Conservation (phyloP, 2,329 filamentous ascomycete species). For the Seiridium unicorne region DNA sequence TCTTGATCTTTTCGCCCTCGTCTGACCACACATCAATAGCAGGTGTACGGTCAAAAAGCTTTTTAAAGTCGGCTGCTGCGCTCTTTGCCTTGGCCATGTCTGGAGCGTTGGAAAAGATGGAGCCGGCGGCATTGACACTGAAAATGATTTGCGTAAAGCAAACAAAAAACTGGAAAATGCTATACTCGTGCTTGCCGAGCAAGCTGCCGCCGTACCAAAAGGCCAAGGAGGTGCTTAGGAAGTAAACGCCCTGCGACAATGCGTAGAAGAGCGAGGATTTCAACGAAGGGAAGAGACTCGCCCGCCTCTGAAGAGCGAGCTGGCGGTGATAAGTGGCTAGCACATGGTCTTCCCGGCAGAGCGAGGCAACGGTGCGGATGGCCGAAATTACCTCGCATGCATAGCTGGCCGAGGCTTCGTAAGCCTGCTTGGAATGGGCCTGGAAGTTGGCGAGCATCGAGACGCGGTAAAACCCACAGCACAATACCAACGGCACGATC, state of each 20-base stretch:
- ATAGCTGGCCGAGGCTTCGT: constrained; percentile 77
- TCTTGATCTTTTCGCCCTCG: constrained; percentile 61
- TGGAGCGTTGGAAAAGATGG: constrained; percentile 83
- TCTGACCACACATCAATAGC: constrained; percentile 77
- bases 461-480: constrained; percentile 82
- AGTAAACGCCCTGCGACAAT: constrained; percentile 76
- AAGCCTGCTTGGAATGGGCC: constrained; percentile 73
- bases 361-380: constrained; percentile 87
- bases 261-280: constrained; percentile 79
- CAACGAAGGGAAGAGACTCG: constrained; percentile 69
- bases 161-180: constrained; percentile 85
- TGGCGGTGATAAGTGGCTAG: constrained; percentile 62
- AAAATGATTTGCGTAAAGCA: constrained; percentile 87
- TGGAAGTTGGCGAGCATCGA: constrained; percentile 78
- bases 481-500: constrained; percentile 73
- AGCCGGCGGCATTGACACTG: constrained; percentile 86
- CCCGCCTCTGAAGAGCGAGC: constrained; percentile 64
- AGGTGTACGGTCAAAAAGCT: constrained; percentile 80
- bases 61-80: constrained; percentile 77
- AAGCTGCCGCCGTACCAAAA: constrained; percentile 90
- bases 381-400: constrained; percentile 91
- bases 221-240: constrained; percentile 80
- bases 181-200: constrained; percentile 68
- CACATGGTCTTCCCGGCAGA: constrained; percentile 74
- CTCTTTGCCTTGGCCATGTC: constrained; percentile 92